Percentiles rank a stretch among this genome's conserved stretches.
phyloP scores from a whole-genome alignment of 129 eudicot species.

The Mikania micrantha region DNA sequence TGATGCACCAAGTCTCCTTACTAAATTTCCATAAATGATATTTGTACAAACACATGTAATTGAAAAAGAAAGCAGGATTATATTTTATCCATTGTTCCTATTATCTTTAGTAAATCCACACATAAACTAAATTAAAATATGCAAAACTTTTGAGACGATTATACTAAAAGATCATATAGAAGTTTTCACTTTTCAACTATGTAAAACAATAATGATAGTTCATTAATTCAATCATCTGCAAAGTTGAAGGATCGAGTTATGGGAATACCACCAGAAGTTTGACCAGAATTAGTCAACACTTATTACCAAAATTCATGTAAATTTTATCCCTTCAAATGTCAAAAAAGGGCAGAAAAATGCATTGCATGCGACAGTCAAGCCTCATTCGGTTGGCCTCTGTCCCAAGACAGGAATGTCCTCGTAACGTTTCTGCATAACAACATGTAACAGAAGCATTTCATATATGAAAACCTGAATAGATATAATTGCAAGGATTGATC shows the following conservation, averaged over 20 bases:
- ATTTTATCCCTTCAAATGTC: not conserved
- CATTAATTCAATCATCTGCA: conserved; percentile 10
- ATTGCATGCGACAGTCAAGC: not conserved
- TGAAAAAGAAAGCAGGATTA: not conserved
- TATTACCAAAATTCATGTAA: conserved; percentile 32
- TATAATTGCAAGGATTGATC: not conserved
- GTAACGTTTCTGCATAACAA: conserved; percentile 65
- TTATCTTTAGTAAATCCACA: not conserved
- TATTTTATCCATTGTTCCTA: not conserved
- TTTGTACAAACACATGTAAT: not conserved
- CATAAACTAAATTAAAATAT: not conserved
- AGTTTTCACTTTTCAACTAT: conserved; percentile 10
- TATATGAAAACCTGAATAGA: not conserved
- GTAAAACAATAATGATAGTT: not conserved
- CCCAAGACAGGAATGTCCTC: conserved; percentile 88
- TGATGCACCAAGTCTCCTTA: too few species aligned
- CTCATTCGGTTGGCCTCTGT: conserved; percentile 64
- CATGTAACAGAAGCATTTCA: not conserved
- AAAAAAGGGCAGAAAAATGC: not conserved
- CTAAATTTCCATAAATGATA: too few species aligned
- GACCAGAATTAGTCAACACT: conserved; percentile 26
- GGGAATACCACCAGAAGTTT: conserved; percentile 17
- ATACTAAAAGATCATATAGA: not conserved
- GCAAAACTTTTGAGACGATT: not conserved
- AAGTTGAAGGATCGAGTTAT: conserved; percentile 22